Percentiles rank a stretch among this genome's conserved stretches.
phyloP scores from a whole-genome alignment of 768 basidiomycete genomes.

The Xerocomellus intermedius region DNA sequence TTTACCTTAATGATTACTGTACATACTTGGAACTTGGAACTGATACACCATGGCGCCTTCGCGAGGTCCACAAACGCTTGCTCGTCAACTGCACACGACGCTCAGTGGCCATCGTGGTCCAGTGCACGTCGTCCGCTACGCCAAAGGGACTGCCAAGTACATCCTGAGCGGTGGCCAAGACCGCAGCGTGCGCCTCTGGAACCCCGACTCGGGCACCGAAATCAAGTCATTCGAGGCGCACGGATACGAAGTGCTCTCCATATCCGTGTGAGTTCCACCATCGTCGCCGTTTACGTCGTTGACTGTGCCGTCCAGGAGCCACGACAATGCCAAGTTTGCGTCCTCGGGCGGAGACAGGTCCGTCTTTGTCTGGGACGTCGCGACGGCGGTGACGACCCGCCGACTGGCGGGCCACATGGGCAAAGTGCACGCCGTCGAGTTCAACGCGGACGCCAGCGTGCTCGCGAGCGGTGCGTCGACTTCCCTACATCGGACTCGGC shows the following conservation, averaged over 20 bases:
- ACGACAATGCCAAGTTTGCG: slow-evolving; percentile 93
- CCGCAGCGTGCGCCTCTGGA: slow-evolving; percentile 87
- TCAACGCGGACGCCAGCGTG: slow-evolving; percentile 84
- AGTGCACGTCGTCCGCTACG: slow-evolving; percentile 89
- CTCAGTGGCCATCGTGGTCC: slow-evolving; percentile 75
- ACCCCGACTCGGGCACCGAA: slow-evolving; percentile 79
- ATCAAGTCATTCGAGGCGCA: slow-evolving; percentile 91
- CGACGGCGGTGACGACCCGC: slow-evolving; percentile 77
- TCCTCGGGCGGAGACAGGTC: slow-evolving; percentile 93
- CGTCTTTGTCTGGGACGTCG: slow-evolving; percentile 95
- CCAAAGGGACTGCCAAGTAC: slow-evolving; percentile 86
- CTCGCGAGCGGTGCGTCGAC: slow-evolving; percentile 71
- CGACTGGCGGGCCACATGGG: slow-evolving; percentile 87
- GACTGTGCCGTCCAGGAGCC: slow-evolving; percentile 48
- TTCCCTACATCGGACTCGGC: not conserved
- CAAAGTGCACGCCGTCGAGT: slow-evolving; percentile 87
- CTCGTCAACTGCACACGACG: slow-evolving; percentile 61
- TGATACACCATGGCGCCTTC: slow-evolving; percentile 46
- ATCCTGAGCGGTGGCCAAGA: slow-evolving; percentile 93
- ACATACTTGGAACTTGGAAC: not conserved
- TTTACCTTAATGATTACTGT: too few relatives aligned
- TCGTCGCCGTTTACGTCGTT: not conserved
- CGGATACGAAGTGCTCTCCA: slow-evolving; percentile 91
- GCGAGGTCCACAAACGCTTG: slow-evolving; percentile 50
- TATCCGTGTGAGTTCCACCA: slow-evolving; percentile 68